Evolutionary conservation across 1,284 basidiomycete genomes (phyloP), one percentile per base, ranked within the genome.

Genomic region (Moesziomyces parantarcticus): DNA sequence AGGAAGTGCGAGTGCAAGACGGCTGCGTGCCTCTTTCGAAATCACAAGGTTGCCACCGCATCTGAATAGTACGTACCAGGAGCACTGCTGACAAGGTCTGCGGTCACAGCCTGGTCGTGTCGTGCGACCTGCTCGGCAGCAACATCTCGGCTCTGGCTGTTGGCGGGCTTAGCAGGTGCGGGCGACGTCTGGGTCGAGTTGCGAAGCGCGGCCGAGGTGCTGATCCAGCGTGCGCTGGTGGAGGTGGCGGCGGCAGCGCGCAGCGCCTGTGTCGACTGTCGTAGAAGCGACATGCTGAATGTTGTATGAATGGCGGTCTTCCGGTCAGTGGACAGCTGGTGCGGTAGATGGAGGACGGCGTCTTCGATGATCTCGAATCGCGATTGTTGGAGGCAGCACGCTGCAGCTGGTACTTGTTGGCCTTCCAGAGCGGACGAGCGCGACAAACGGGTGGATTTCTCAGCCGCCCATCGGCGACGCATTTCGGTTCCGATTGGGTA

Each of bases 81-180:
- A 49, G 78, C 78, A 55, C 69, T 63, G 64, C 73, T 79, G 52
- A 77, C 48, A 5, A 76, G 54, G 43, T 80, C 75, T 13, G 78
- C 77, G 14, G 69, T 42, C 18, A 75, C 65, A 13, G 77, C 61
- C 23, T 58, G 53, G 36, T 66, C 58, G 32, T 76, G 63, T 16
- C 78, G 62, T 45, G 69, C 46, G 23, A 71, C 50, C 58, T 79
- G 78, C 56, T 80, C 78, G 44, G 74, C 67, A 42, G 76, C 50
- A 34, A 78, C 70, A 32, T 78, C 67, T 39, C 75, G 71, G 41
- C 50, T 50, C 51, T 64, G 54, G 56, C 57, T 64, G 56, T 66
- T 50, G 53, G 59, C 50, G 47, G 49, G 59, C 39, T 41, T 51
- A 14, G 54, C 54, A 7, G 71, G 71, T 50, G 71, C 66, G 43